Percentiles rank a stretch among this genome's conserved stretches.
Evolutionary conservation across 2,329 filamentous ascomycete genomes (phyloP).

Genomic region (Colletotrichum tamarilloi): DNA sequence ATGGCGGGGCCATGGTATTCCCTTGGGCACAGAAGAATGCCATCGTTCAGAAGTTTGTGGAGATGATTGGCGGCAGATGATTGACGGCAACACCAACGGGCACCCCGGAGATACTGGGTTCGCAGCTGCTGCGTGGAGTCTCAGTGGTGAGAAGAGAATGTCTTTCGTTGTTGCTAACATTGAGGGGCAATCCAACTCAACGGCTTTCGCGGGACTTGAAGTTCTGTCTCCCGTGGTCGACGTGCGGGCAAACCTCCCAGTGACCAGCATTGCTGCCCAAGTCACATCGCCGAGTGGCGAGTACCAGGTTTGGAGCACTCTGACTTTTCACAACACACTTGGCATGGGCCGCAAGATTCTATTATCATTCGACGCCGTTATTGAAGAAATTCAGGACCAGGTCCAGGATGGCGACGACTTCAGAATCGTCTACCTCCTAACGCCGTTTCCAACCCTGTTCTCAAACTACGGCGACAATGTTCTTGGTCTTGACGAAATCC

Average conservation of each 20-base stretch:
- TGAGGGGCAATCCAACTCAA: neutral
- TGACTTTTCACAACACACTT: neutral
- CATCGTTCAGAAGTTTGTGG: neutral
- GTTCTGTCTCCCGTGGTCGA: neutral
- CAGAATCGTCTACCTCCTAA: slow-evolving; percentile 11
- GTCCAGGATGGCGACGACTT: neutral
- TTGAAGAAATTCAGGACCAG: neutral
- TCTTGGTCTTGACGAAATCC: neutral
- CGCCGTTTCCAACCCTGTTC: slow-evolving; percentile 21
- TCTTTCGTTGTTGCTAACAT: slow-evolving; percentile 6
- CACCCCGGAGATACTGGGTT: slow-evolving; percentile 1
- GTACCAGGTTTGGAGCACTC: slow-evolving; percentile 5
- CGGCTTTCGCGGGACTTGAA: neutral
- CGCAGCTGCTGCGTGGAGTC: neutral
- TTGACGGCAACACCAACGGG: neutral
- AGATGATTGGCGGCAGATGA: neutral
- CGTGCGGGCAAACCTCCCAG: neutral
- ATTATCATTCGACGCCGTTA: neutral
- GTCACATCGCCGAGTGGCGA: neutral
- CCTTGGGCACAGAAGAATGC: neutral
- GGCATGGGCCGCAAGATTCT: slow-evolving; percentile 7
- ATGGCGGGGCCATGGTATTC: slow-evolving; percentile 8
- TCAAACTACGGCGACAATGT: neutral
- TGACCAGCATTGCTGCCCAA: neutral
- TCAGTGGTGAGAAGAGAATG: neutral